These are phyloP conservation scores for Boletus coccyginus DNA, from an alignment of 768 basidiomycete genomes.

Conservation along the genomic window DNA sequence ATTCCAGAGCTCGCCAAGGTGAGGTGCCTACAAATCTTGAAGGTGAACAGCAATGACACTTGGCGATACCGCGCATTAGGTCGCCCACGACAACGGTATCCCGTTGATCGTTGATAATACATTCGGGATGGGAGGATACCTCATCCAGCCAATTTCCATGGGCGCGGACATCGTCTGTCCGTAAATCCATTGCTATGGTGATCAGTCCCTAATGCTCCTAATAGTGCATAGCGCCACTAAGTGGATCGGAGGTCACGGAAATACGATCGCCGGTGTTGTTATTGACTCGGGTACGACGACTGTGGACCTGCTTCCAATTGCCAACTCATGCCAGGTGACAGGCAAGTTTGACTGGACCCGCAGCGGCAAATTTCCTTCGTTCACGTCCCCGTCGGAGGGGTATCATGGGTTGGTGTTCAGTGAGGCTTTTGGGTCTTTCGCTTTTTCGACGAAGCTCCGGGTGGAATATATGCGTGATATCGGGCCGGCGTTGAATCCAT, in stretches of 20 bases:
- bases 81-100: slow-evolving; percentile 69
- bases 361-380: slow-evolving; percentile 68
- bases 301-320: too few species aligned
- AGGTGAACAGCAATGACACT: background rate
- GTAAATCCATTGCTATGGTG: slow-evolving; percentile 7
- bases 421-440: slow-evolving; percentile 61
- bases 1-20: slow-evolving; percentile 71
- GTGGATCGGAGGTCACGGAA: slow-evolving; percentile 84
- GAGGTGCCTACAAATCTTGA: background rate
- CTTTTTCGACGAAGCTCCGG: slow-evolving; percentile 68
- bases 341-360: slow-evolving; percentile 64
- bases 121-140: slow-evolving; percentile 69
- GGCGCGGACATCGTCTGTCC: slow-evolving; percentile 77
- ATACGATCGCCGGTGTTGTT: slow-evolving; percentile 73
- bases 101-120: slow-evolving; percentile 83
- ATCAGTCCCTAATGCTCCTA: too few species aligned
- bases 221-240: slow-evolving; percentile 75
- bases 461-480: slow-evolving; percentile 62
- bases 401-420: slow-evolving; percentile 71
- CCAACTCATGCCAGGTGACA: background rate
- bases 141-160: slow-evolving; percentile 64
- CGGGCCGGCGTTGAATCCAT: slow-evolving; percentile 65
- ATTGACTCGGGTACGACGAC: slow-evolving; percentile 55
- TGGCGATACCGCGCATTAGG: slow-evolving; percentile 28
- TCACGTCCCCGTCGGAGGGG: slow-evolving; percentile 72